A percentile compares a stretch with the other conserved stretches of the same genome.
These are phyloP conservation scores for Crassisporium funariophilum DNA, from an alignment of 768 basidiomycete genomes.

Conservation along the genomic window DNA sequence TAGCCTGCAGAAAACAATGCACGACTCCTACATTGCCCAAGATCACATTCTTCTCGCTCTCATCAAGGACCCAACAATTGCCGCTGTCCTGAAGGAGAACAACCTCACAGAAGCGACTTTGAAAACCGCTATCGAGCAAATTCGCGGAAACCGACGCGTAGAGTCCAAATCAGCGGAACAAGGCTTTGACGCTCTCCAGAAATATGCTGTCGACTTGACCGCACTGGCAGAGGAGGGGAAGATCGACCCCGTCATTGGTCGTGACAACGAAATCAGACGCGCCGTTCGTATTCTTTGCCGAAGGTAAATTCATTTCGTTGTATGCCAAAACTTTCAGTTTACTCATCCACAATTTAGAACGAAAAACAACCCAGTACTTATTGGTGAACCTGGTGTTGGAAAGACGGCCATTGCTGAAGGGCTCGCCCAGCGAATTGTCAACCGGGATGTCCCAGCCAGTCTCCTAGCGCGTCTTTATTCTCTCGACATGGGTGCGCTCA, in stretches of 20 bases:
- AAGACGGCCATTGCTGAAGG: conserved; percentile 97
- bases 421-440: conserved; percentile 92
- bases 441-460: conserved; percentile 83
- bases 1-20: conserved; percentile 76
- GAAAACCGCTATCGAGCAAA: conserved; percentile 76
- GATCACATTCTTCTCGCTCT: conserved; percentile 90
- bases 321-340: neutral
- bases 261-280: conserved; percentile 90
- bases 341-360: conserved; percentile 53
- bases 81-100: conserved; percentile 73
- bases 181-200: conserved; percentile 90
- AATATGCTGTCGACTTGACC: conserved; percentile 87
- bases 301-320: conserved; percentile 42
- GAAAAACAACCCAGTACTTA: conserved; percentile 96
- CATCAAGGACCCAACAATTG: conserved; percentile 70
- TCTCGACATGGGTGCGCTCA: conserved; percentile 93
- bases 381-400: conserved; percentile 93
- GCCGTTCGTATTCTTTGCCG: conserved; percentile 82
- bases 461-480: conserved; percentile 78
- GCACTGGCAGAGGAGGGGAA: conserved; percentile 89
- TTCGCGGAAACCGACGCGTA: conserved; percentile 81
- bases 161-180: conserved; percentile 88
- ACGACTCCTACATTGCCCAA: conserved; percentile 90
- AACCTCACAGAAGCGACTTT: conserved; percentile 69
- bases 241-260: conserved; percentile 93